Percentiles rank a stretch among this genome's conserved stretches.
phyloP scores from a whole-genome alignment of 2,329 filamentous ascomycete species.

The Alternaria ethzedia region DNA sequence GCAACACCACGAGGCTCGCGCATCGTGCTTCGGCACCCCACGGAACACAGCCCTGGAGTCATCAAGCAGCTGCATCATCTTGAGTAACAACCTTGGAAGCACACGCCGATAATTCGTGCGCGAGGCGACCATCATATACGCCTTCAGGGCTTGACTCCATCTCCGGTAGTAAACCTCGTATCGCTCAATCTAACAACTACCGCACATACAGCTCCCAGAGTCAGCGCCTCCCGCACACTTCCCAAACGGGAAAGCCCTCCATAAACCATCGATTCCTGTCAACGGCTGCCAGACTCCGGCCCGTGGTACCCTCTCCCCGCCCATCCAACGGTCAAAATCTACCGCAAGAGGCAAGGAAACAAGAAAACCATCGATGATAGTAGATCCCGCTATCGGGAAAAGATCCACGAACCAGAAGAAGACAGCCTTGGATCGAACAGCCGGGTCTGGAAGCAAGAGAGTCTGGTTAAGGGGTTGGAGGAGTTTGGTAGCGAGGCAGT shows the following conservation, averaged over 20 bases:
- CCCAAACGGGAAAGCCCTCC: conserved; percentile 1
- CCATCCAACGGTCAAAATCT: conserved; percentile 1
- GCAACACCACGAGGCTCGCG: neutral
- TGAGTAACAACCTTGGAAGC: neutral
- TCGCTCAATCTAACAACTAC: neutral
- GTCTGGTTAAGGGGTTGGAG: neutral
- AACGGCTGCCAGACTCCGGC: conserved; percentile 8
- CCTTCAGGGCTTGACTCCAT: neutral
- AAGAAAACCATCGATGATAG: neutral
- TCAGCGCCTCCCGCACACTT: neutral
- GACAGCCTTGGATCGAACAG: neutral
- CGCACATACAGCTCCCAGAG: neutral
- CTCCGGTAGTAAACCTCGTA: neutral
- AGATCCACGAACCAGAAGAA: conserved; percentile 1
- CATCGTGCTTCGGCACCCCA: neutral
- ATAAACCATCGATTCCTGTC: conserved; percentile 2
- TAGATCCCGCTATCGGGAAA: conserved; percentile 3
- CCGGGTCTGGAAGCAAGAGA: neutral
- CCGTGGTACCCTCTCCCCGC: neutral
- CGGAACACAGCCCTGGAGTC: neutral
- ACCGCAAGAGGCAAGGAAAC: conserved; percentile 1
- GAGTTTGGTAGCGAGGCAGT: neutral
- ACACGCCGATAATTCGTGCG: neutral
- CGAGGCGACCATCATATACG: neutral
- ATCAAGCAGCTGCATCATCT: neutral